Evolutionary conservation across 331 rosid species (phyloP).

Genomic region (Cydonia oblonga): DNA sequence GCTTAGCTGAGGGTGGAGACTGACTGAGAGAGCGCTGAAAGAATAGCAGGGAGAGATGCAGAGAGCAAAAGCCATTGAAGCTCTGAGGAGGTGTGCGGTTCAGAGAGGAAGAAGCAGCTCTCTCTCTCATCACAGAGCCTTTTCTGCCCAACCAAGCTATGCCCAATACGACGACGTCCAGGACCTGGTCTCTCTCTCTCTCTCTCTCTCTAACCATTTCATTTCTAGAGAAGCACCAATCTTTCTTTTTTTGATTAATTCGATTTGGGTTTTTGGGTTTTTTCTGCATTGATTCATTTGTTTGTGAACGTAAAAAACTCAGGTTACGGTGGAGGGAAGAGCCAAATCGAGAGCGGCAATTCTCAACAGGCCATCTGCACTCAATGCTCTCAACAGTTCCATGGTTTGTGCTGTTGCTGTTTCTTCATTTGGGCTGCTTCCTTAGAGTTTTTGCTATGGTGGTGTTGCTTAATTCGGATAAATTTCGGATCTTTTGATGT

Average conservation of each 20-base stretch:
- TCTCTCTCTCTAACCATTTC: neutral
- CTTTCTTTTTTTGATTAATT: neutral
- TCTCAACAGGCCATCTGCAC: constrained; percentile 60
- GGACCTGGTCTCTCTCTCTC: constrained; percentile 37
- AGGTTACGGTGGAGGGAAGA: constrained; percentile 82
- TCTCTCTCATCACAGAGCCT: constrained; percentile 28
- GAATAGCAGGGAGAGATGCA: constrained; percentile 36
- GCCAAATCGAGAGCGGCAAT: constrained; percentile 77
- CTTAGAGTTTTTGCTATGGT: neutral
- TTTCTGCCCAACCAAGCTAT: constrained; percentile 51
- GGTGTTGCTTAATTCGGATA: neutral
- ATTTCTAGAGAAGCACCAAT: neutral
- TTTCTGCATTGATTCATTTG: neutral
- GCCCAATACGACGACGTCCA: constrained; percentile 33
- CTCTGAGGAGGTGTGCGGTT: constrained; percentile 22
- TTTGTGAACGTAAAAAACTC: constrained; percentile 8
- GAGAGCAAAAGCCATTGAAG: constrained; percentile 44
- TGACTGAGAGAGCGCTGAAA: neutral
- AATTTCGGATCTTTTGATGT: neutral
- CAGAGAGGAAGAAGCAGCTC: constrained; percentile 10
- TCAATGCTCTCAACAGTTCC: constrained; percentile 56
- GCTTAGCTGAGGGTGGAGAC: neutral
- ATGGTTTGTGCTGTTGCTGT: constrained; percentile 26
- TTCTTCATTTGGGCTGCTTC: constrained; percentile 2
- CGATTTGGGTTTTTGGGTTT: neutral